Evolutionary conservation across 257 asterid species (phyloP), one percentile per base, ranked within the genome.

Genomic region (Datura wrightii): DNA sequence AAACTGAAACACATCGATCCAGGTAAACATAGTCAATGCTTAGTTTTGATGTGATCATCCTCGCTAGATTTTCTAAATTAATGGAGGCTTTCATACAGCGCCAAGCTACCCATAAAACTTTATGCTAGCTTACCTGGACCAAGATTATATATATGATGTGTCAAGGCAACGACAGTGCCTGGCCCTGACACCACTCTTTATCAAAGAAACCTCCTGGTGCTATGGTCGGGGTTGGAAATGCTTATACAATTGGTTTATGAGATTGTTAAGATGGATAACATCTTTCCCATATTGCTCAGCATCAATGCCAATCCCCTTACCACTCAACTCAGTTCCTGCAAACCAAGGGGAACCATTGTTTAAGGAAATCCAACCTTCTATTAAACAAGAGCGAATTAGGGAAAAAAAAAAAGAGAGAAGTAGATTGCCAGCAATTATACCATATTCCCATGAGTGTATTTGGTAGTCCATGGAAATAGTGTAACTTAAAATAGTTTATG

Each of bases 401-500:
- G 48, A 24, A 46, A 41, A 52, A 46, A 41, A 52, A 78, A 78
- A 63, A 78, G 63, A 76, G 62, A 50, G n/a, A n/a, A 14, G 62
- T 48, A 14, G 31, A 52, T 14, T 31, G 48, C 52, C 63, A 78
- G 24, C 16, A 39, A 24, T 41, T 50, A 24, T 59, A 82, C 84
- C 84, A 66, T 60, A 66, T 66, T 82, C 84, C 84, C 98, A 96
- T n/a, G 98, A 93, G 85, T 92, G 91, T 15, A 96, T 86, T 41
- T 79, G 85, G 90, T 96, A 94, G 67, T 91, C 94, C 86, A 91
- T 94, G 80, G 97, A 91, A 19, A 93, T 62, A 5, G 98, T 94
- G 89, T 94, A 93, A 82, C 72, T 72, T 59, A 96, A 74, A 11
- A 24, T 74, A 46, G 41, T 74, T 74, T 11, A 3, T 74, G 60